Conservation (phyloP, 192 early-diverging fungal genomes). For the Podila clonocystis region DNA sequence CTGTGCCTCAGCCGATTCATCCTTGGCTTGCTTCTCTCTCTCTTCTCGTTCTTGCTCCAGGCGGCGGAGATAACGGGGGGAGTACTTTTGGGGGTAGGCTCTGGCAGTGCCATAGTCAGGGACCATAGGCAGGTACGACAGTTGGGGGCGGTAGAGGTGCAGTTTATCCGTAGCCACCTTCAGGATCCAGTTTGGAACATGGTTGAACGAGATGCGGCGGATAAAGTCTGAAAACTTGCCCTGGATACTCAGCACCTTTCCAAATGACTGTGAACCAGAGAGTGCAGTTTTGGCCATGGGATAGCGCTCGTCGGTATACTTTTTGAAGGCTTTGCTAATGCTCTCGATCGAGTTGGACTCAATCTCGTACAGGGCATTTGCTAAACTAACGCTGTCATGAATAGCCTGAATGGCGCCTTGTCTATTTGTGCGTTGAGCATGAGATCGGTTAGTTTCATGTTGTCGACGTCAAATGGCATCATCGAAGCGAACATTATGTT, state of each 20-base stretch:
- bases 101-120: conserved; percentile 29
- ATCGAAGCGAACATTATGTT: too few species aligned
- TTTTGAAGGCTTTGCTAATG: conserved; percentile 40
- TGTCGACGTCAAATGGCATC: too few species aligned
- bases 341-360: conserved; percentile 14
- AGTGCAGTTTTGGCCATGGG: conserved; percentile 19
- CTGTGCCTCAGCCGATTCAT: neutral
- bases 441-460: too few species aligned
- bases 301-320: conserved; percentile 19
- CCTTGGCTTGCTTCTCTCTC: neutral
- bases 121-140: conserved; percentile 38
- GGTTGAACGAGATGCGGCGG: conserved; percentile 29
- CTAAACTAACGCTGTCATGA: conserved; percentile 26
- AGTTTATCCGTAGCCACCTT: conserved; percentile 27
- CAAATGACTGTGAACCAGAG: conserved; percentile 21
- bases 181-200: conserved; percentile 32
- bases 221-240: conserved; percentile 26
- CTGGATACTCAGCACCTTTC: conserved; percentile 22
- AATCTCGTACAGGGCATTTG: conserved; percentile 47
- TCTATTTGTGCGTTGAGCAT: neutral
- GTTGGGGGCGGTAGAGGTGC: conserved; percentile 40
- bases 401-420: conserved; percentile 45
- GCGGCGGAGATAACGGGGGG: conserved; percentile 18
- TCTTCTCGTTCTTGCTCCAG: neutral
- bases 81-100: conserved; percentile 35